Conservation (phyloP, 1,284 basidiomycete genomes). For the Ceratobasidium sp. region DNA sequence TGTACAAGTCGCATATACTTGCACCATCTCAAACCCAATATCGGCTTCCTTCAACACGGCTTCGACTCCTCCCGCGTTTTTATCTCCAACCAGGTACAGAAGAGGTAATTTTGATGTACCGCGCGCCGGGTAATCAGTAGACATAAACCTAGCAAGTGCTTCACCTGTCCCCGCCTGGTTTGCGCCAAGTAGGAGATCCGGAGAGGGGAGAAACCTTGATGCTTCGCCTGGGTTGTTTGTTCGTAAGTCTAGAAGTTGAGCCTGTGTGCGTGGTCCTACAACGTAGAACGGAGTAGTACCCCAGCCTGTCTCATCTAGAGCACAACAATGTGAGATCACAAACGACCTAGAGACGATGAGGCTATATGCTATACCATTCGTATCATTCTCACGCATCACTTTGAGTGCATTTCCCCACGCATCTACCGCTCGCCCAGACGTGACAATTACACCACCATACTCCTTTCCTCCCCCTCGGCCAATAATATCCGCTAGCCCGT, state of each 20-base stretch:
- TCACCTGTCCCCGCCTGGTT: slow-evolving; percentile 73
- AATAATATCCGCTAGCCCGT: slow-evolving; percentile 63
- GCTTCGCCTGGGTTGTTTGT: slow-evolving; percentile 43
- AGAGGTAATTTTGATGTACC: slow-evolving; percentile 55
- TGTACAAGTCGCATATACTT: slow-evolving; percentile 76
- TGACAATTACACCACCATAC: slow-evolving; percentile 74
- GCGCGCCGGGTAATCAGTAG: slow-evolving; percentile 59
- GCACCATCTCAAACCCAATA: slow-evolving; percentile 64
- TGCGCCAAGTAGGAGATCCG: slow-evolving; percentile 66
- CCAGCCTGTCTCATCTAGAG: not conserved
- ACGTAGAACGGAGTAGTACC: slow-evolving; percentile 74
- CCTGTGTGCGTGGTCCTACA: slow-evolving; percentile 74
- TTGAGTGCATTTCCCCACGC: slow-evolving; percentile 68
- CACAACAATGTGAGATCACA: not conserved
- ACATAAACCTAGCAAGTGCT: slow-evolving; percentile 73
- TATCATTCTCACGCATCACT: slow-evolving; percentile 48
- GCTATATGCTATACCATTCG: not conserved
- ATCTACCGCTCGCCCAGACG: slow-evolving; percentile 77
- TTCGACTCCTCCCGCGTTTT: slow-evolving; percentile 78
- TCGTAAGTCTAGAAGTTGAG: slow-evolving; percentile 62
- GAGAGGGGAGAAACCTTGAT: slow-evolving; percentile 35
- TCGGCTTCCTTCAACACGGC: slow-evolving; percentile 64
- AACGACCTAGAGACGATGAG: not conserved
- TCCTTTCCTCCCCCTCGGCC: slow-evolving; percentile 57
- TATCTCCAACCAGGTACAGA: slow-evolving; percentile 84